Conservation (phyloP, 139 green algal genomes). For the Pseudopediastrum boryanum region DNA sequence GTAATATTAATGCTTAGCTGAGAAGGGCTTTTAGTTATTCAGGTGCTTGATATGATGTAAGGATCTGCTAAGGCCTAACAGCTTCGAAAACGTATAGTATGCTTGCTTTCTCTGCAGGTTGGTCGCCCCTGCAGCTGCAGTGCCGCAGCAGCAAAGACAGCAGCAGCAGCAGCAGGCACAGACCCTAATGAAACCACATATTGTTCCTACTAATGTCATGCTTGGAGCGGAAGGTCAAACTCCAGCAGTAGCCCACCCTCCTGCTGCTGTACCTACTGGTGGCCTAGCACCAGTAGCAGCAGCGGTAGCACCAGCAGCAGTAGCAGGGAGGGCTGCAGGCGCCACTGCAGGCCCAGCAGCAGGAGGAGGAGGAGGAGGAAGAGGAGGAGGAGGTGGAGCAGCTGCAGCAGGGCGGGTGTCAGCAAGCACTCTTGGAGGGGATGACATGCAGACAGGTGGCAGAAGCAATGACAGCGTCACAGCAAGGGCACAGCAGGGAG, state of each 20-base stretch:
- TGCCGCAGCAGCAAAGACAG: neutral
- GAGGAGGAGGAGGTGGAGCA: no score
- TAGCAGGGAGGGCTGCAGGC: neutral
- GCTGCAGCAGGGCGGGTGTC: no score
- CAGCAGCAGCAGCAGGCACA: conserved; percentile 25
- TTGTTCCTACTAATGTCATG: neutral
- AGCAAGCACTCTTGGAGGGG: no score
- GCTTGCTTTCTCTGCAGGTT: neutral
- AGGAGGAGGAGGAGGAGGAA: neutral
- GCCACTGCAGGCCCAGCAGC: conserved; percentile 13
- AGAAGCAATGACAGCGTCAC: no score
- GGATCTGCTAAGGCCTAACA: neutral
- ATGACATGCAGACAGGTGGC: no score
- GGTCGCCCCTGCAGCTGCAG: neutral
- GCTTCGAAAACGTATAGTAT: neutral
- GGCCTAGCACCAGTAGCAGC: no score
- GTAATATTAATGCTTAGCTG: neutral
- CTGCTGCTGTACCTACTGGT: neutral
- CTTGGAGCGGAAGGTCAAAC: neutral
- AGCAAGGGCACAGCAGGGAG: no score
- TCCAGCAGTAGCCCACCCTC: neutral
- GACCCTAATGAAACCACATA: neutral
- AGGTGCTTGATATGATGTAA: neutral
- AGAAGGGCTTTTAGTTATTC: neutral
- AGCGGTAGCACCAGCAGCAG: neutral